A percentile compares a stretch with the other conserved stretches of the same genome.
phyloP scores from a whole-genome alignment of 2,329 filamentous ascomycete genomes.

The Cryphonectria naterciae region DNA sequence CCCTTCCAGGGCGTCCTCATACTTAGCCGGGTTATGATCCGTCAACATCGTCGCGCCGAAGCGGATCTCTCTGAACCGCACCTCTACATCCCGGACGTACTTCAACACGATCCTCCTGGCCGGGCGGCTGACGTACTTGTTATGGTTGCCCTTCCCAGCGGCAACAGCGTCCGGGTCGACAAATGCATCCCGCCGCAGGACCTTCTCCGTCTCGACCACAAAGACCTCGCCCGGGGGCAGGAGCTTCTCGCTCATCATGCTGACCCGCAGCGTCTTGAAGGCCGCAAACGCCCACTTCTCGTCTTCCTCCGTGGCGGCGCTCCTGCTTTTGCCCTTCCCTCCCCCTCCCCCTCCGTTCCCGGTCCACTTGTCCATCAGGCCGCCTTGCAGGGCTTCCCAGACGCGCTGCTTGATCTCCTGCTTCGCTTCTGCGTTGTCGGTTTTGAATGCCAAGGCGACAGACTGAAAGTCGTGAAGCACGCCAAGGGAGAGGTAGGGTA shows the following conservation, averaged over 20 bases:
- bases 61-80: conserved; percentile 68
- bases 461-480: conserved; percentile 76
- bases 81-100: conserved; percentile 73
- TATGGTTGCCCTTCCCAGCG: not conserved
- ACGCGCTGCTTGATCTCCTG: conserved; percentile 68
- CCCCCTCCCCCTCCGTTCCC: conserved; percentile 41
- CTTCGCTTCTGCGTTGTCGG: conserved; percentile 69
- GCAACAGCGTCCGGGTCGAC: conserved; percentile 41
- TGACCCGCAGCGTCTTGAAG: conserved; percentile 66
- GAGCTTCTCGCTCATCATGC: conserved; percentile 71
- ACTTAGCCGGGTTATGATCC: conserved; percentile 75
- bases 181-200: conserved; percentile 70
- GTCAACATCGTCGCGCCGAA: conserved; percentile 76
- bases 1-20: conserved; percentile 70
- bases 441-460: conserved; percentile 72
- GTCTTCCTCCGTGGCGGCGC: not conserved
- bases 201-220: conserved; percentile 68
- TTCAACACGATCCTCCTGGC: conserved; percentile 71
- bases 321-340: not conserved
- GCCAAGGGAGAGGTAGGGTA: conserved; percentile 74
- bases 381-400: conserved; percentile 67
- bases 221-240: conserved; percentile 79
- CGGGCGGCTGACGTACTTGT: conserved; percentile 58
- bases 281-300: conserved; percentile 68
- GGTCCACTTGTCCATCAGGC: conserved; percentile 65